phyloP scores from a whole-genome alignment of 176 grass and related monocot species.

The Bromus sterilis region DNA sequence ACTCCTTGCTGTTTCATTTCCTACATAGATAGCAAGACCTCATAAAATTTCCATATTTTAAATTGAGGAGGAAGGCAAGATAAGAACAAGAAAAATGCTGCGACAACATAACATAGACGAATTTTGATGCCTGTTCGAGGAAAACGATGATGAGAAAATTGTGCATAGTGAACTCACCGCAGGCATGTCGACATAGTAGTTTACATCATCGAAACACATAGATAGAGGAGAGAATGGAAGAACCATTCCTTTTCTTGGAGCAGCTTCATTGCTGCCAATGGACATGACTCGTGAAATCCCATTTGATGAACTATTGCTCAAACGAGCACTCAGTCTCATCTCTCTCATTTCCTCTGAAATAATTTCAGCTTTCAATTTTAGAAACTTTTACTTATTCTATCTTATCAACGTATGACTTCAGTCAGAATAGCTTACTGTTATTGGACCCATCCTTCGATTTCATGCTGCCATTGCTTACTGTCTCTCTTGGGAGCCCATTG shows the following conservation, averaged over 20 bases:
- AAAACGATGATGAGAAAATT: not conserved
- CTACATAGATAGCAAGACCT: conserved; percentile 26
- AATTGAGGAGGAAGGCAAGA: conserved; percentile 5
- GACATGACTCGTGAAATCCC: conserved; percentile 50
- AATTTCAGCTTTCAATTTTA: conserved; percentile 15
- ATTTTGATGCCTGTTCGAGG: not conserved
- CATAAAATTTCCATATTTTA: conserved; percentile 12
- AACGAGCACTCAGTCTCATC: conserved; percentile 28
- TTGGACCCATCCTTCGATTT: conserved; percentile 38
- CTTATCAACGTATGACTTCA: not conserved
- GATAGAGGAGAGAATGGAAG: conserved; percentile 68
- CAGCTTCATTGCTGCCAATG: conserved; percentile 28
- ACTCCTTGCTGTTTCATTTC: conserved; percentile 99
- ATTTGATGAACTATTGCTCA: conserved; percentile 49
- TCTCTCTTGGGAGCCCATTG: conserved; percentile 24
- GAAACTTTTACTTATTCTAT: conserved; percentile 11
- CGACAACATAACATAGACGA: not conserved
- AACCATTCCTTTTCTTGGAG: conserved; percentile 42
- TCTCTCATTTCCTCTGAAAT: conserved; percentile 72
- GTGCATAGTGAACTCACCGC: conserved; percentile 45
- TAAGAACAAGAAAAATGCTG: conserved; percentile 5
- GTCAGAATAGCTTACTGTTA: conserved; percentile 37
- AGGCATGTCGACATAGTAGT: conserved; percentile 98
- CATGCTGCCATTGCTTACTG: conserved; percentile 29
- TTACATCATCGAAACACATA: conserved; percentile 95